Evolutionary conservation across 176 grass and related monocot species (phyloP).

Genomic region (Elaeis guineensis): DNA sequence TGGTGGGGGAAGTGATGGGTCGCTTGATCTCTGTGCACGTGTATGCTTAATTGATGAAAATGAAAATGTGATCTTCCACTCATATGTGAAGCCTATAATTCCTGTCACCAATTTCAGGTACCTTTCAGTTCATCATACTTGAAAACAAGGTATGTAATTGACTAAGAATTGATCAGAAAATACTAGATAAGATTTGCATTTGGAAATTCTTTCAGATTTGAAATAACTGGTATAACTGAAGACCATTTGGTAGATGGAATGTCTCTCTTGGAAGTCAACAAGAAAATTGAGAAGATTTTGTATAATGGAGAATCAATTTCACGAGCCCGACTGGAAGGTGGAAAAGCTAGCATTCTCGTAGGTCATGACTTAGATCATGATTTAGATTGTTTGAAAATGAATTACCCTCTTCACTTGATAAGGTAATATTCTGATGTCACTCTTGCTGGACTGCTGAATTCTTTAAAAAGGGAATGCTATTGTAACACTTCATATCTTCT

Average conservation of each 20-base stretch:
- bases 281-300: constrained; percentile 16
- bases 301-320: constrained; percentile 16
- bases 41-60: constrained; percentile 26
- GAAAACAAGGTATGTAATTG: no score
- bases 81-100: constrained; percentile 20
- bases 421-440: constrained; percentile 5
- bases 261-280: constrained; percentile 1
- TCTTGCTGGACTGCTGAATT: neutral
- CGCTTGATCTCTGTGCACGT: constrained; percentile 20
- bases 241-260: constrained; percentile 7
- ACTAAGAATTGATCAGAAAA: no score
- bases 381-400: constrained; percentile 18
- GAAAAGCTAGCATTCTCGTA: constrained; percentile 18
- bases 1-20: constrained; percentile 14
- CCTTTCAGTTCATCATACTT: neutral
- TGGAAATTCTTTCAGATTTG: constrained; percentile 4
- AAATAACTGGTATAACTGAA: constrained; percentile 21
- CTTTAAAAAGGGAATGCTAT: neutral
- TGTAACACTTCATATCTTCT: neutral
- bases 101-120: constrained; percentile 21
- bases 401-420: constrained; percentile 18
- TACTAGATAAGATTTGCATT: no score
- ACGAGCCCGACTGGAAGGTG: constrained; percentile 13
- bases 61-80: constrained; percentile 28
- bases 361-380: constrained; percentile 27